These are phyloP conservation scores for Hypoxylon trugodes DNA, from an alignment of 495 filamentous ascomycete genomes.

Conservation along the genomic window DNA sequence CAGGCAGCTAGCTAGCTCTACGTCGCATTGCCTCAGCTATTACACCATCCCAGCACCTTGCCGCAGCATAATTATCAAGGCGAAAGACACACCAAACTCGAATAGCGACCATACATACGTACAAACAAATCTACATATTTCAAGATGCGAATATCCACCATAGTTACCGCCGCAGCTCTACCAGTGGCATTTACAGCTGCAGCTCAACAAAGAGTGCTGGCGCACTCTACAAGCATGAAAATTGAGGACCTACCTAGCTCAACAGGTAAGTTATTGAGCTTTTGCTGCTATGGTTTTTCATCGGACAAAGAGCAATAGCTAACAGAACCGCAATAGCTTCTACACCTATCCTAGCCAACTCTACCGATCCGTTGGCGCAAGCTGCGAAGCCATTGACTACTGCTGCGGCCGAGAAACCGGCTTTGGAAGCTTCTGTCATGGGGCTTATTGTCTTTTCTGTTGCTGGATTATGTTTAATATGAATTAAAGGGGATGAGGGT, in stretches of 20 bases:
- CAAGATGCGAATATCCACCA: conserved; percentile 27
- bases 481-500: conserved; percentile 7
- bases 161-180: conserved; percentile 10
- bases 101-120: conserved; percentile 1
- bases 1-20: conserved; percentile 18
- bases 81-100: conserved; percentile 12
- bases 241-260: conserved; percentile 29
- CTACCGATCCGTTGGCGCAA: conserved; percentile 26
- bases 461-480: conserved; percentile 41
- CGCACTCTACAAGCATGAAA: conserved; percentile 27
- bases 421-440: conserved; percentile 45
- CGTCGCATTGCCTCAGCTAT: conserved; percentile 6
- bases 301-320: no score
- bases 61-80: neutral
- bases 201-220: conserved; percentile 20
- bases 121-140: neutral
- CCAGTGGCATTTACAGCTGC: conserved; percentile 12
- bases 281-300: no score
- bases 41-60: neutral
- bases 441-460: conserved; percentile 44
- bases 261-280: conserved; percentile 23
- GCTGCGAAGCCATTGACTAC: conserved; percentile 24
- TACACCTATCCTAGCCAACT: conserved; percentile 31
- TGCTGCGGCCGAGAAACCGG: conserved; percentile 31
- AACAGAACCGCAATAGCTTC: conserved; percentile 17